A percentile compares a stretch with the other conserved stretches of the same genome.
Evolutionary conservation across 345 rosid genomes (phyloP).

Genomic region (Cardiospermum halicacabum): DNA sequence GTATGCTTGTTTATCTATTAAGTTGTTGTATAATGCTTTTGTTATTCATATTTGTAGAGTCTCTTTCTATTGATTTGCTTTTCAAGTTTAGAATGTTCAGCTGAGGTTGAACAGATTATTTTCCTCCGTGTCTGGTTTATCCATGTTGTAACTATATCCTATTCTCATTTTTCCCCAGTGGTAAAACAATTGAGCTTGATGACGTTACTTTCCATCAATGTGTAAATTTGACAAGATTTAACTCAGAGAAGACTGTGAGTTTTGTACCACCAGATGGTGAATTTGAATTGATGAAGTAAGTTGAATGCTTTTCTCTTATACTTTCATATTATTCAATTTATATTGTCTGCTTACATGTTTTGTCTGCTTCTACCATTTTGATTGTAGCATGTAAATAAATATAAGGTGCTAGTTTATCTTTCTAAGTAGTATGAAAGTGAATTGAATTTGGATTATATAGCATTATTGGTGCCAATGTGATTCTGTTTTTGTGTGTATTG

Average conservation of each 20-base stretch:
- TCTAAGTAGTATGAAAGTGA: not conserved
- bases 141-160: not conserved
- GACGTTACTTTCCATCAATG: constrained; percentile 99
- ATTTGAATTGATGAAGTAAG: constrained; percentile 99
- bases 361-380: not conserved
- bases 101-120: not conserved
- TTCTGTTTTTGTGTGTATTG: not conserved
- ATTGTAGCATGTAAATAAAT: not conserved
- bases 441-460: too few relatives aligned
- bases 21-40: not conserved
- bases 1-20: not conserved
- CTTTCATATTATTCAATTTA: not conserved
- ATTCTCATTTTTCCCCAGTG: constrained; percentile 45
- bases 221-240: constrained; percentile 94
- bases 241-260: constrained; percentile 97
- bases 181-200: constrained; percentile 97
- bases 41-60: not conserved
- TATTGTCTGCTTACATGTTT: not conserved
- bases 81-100: not conserved
- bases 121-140: not conserved
- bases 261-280: constrained; percentile 99
- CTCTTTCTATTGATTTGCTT: not conserved
- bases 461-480: not conserved
- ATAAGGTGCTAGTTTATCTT: not conserved
- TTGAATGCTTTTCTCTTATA: constrained; percentile 10